Base-by-base conservation (phyloP, 2,329 filamentous ascomycete species). In the Aureobasidium sp. region DNA sequence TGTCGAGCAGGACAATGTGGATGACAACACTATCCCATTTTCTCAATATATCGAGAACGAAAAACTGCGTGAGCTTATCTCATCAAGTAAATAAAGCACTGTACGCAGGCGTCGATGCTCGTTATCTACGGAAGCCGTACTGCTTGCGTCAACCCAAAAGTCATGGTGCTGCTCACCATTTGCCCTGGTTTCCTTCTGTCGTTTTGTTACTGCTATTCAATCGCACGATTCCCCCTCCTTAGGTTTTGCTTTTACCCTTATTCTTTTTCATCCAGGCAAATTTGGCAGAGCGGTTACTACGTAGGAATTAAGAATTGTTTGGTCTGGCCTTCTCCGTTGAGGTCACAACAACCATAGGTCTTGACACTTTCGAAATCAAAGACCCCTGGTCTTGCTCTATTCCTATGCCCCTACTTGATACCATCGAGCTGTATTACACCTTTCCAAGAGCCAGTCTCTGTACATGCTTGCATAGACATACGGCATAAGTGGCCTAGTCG, bases 221-320 rank as follows among this genome's bases (percentile, higher is more conserved):
- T 59, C 42, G 60, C 60, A 62, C 42, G 60, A 48, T 62, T 53
- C 48, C 59, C 58, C 59, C 59, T 61, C 45, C 57, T 61, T 61
- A 57, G 53, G 39, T 14, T 37, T 58, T 37, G 41, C 41, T 37
- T 39, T 48, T 58, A 39, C 29, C 37, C 34, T 39, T 58, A 31
- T 47, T 36, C 20, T 11, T 27, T 29, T 29, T 11, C 15, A 29
- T 29, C 17, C 52, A 56, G 29, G 3, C 39, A 44, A n/a, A 45
- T 34, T 36, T 57, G 53, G 27, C 39, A 25, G 27, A 57, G 41
- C 22, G 11, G 41, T 27, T 31, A n/a, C 9, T 31, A 41, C 27
- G 29, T n/a, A 39, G n/a, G n/a, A 27, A 14, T 17, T 34, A 31
- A 3, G 25, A 14, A 14, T 31, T 9, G 2, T 44, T 44, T 22